Percentiles rank a stretch among this genome's conserved stretches.
Evolutionary conservation across 768 basidiomycete species (phyloP).

Genomic region (Leccinum subgranulosum): DNA sequence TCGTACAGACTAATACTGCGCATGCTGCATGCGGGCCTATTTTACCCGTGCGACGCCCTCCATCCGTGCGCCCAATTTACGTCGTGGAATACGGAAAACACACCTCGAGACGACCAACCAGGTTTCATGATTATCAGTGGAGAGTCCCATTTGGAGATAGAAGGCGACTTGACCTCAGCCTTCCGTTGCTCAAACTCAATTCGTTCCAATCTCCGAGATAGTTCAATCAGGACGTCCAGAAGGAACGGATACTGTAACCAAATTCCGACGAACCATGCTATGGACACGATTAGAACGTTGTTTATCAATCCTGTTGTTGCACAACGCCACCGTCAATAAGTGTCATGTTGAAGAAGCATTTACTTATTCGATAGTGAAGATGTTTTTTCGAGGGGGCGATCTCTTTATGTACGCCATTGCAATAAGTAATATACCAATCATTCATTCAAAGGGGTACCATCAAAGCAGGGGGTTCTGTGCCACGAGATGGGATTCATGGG

Average conservation of each 20-base stretch:
- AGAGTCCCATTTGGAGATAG: constrained; percentile 23
- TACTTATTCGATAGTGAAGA: constrained; percentile 2
- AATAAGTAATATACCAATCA: constrained; percentile 7
- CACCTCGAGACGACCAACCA: background rate
- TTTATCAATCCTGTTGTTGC: constrained; percentile 14
- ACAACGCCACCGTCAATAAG: constrained; percentile 26
- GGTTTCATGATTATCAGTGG: constrained; percentile 6
- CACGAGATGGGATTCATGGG: constrained; percentile 14
- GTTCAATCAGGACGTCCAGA: constrained; percentile 10
- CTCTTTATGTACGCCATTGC: constrained; percentile 12
- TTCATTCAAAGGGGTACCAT: constrained; percentile 2
- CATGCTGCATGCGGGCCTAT: background rate
- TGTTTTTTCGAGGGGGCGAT: constrained; percentile 5
- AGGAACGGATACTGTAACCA: constrained; percentile 12
- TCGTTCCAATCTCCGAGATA: constrained; percentile 24
- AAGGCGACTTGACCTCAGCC: constrained; percentile 12
- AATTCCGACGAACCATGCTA: constrained; percentile 18
- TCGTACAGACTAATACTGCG: background rate
- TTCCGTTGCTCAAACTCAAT: constrained; percentile 23
- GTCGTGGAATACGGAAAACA: constrained; percentile 15
- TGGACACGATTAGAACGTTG: constrained; percentile 13
- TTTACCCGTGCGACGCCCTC: background rate
- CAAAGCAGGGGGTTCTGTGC: constrained; percentile 2
- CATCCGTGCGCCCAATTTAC: constrained; percentile 18
- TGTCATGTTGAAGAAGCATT: constrained; percentile 4